phyloP scores from a whole-genome alignment of 805 yeast species.

The Nadsonia fulvescens region DNA sequence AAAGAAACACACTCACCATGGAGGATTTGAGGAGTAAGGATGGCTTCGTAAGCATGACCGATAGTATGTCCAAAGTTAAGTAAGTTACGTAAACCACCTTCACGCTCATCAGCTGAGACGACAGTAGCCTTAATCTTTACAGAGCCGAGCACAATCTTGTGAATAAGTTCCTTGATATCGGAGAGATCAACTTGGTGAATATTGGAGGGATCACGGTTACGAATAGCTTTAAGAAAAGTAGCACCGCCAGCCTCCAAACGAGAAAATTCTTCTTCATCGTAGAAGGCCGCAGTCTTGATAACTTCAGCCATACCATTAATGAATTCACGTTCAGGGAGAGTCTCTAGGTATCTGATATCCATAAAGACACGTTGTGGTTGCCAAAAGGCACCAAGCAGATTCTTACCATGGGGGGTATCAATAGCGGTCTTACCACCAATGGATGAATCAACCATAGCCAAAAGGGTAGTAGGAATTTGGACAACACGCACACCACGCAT shows the following conservation, averaged over 20 bases:
- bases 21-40: conserved; percentile 83
- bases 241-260: conserved; percentile 66
- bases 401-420: conserved; percentile 91
- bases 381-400: conserved; percentile 93
- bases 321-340: conserved; percentile 84
- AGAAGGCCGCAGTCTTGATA: conserved; percentile 91
- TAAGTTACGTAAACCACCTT: conserved; percentile 80
- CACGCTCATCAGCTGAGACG: conserved; percentile 86
- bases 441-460: conserved; percentile 96
- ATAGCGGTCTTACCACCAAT: conserved; percentile 98
- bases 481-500: conserved; percentile 94
- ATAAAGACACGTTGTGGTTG: conserved; percentile 82
- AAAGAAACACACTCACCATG: conserved; percentile 99
- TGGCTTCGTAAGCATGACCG: conserved; percentile 98
- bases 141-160: conserved; percentile 67
- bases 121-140: conserved; percentile 85
- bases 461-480: conserved; percentile 82
- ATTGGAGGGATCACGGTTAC: conserved; percentile 21
- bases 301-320: conserved; percentile 98
- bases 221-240: conserved; percentile 49
- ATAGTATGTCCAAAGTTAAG: conserved; percentile 92
- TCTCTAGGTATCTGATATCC: conserved; percentile 70
- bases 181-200: conserved; percentile 42
- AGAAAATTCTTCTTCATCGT: conserved; percentile 80
- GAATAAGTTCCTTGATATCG: conserved; percentile 53